A percentile compares a stretch with the other conserved stretches of the same genome.
Evolutionary conservation across 2,329 filamentous ascomycete genomes (phyloP).

Genomic region (Fusarium sp.): DNA sequence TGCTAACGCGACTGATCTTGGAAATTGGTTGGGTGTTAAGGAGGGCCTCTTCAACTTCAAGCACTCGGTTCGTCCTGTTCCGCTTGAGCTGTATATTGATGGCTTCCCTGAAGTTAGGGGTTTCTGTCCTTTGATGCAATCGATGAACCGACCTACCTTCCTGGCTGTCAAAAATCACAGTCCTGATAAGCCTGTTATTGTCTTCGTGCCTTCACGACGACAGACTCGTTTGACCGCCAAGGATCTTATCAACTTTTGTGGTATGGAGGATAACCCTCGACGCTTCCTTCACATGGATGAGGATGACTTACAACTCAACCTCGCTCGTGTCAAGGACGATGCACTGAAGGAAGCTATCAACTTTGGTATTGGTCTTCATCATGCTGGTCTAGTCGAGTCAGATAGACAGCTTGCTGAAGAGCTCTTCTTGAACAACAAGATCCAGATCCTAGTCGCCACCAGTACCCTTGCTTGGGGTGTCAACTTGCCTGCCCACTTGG

Average conservation of each 20-base stretch:
- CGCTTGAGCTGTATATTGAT: constrained; percentile 95
- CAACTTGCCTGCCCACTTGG: constrained; percentile 94
- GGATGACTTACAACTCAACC: constrained; percentile 88
- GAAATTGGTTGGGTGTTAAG: constrained; percentile 96
- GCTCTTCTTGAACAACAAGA: constrained; percentile 96
- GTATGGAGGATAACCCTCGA: constrained; percentile 97
- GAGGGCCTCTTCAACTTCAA: constrained; percentile 96
- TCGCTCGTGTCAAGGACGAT: constrained; percentile 92
- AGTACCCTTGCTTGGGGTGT: constrained; percentile 98
- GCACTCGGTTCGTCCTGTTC: constrained; percentile 95
- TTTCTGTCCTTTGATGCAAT: constrained; percentile 98
- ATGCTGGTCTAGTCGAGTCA: constrained; percentile 94
- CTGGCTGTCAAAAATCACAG: constrained; percentile 96
- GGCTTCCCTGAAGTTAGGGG: constrained; percentile 95
- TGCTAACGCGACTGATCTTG: constrained; percentile 93
- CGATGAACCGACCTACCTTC: constrained; percentile 98
- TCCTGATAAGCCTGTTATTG: constrained; percentile 95
- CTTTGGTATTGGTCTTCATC: constrained; percentile 96
- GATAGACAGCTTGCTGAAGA: constrained; percentile 93
- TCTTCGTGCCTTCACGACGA: constrained; percentile 94
- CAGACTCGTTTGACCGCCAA: constrained; percentile 96
- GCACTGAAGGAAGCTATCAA: constrained; percentile 92
- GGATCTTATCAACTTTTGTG: constrained; percentile 96
- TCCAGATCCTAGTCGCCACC: constrained; percentile 94
- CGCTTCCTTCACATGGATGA: constrained; percentile 95